Percentiles rank a stretch among this genome's conserved stretches.
These are phyloP conservation scores for Boletus bicolor DNA, from an alignment of 768 basidiomycete genomes.

Conservation along the genomic window DNA sequence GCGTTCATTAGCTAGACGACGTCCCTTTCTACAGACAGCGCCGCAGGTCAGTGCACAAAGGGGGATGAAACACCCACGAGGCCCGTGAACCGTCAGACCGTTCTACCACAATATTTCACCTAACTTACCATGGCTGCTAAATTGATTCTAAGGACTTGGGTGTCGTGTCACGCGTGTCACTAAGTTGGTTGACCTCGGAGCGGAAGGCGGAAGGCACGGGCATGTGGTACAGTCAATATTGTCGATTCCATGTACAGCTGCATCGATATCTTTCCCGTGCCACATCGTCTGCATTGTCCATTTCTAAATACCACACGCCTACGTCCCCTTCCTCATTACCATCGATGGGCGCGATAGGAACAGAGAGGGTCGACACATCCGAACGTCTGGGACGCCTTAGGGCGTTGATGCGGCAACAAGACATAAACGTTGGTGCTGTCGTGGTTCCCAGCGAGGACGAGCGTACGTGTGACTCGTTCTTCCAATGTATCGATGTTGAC, in stretches of 20 bases:
- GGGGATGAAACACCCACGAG: no score
- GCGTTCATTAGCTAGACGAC: no score
- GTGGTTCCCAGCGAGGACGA: conserved; percentile 92
- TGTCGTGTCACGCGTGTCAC: conserved; percentile 4
- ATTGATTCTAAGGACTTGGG: no score
- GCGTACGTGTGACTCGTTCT: conserved; percentile 48
- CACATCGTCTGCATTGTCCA: neutral
- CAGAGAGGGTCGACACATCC: conserved; percentile 56
- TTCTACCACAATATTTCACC: no score
- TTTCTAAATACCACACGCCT: neutral
- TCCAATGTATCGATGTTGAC: neutral
- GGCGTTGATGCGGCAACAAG: conserved; percentile 60
- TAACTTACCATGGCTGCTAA: no score
- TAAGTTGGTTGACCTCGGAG: conserved; percentile 6
- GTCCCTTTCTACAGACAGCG: neutral
- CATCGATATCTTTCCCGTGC: conserved; percentile 24
- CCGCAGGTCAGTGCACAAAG: neutral
- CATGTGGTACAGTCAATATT: conserved; percentile 25
- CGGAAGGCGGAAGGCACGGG: conserved; percentile 27
- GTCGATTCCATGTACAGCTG: conserved; percentile 13
- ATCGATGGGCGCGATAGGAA: conserved; percentile 37
- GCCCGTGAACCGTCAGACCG: no score
- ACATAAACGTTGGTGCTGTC: conserved; percentile 61
- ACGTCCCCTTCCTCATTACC: conserved; percentile 16
- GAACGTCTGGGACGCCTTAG: conserved; percentile 61